Evolutionary conservation across 2,329 filamentous ascomycete genomes (phyloP), one percentile per base, ranked within the genome.

Genomic region (Stemphylium beticola): DNA sequence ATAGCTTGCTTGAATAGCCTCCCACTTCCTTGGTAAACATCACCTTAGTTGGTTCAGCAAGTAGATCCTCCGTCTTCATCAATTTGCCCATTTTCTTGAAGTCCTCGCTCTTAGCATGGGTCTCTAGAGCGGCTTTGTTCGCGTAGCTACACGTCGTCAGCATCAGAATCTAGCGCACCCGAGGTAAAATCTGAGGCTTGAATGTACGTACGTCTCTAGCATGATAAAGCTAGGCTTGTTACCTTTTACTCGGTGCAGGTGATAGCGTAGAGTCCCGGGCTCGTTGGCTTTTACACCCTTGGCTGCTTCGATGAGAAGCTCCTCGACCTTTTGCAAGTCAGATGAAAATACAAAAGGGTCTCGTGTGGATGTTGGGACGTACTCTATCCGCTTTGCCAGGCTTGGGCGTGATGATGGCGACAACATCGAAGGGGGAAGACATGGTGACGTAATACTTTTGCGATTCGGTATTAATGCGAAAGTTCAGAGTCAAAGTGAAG

Each of bases 201-300:
- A 14, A 7, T n/a, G 26, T 14, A 55, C 67, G 33, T 55, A 74
- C 70, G 67, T 74, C 51, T 75, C 73, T 1, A 74, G 54, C 58
- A 75, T 67, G 12, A 74, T 47, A 32, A 74, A 67, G 1, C 56
- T 53, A 0, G 71, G 67, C 15, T 57, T 49, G 38, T 71, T 65
- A 12, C 67, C 66, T 15, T 69, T 65, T 37, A 74, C 66, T 32
- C 65, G 68, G 17, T 71, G 65, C 12, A 75, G 40, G 37, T 72
- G 69, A 45, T 74, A 75, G 7, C 62, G 62, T n/a, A 73, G 58
- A 2, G 67, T 69, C 3, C 68, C 71, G 1, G 72, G 72, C 52
- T 75, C 73, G 2, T 71, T 71, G 3, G 61, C 65, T 41, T 73
- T 64, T 11, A 73, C 72, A 14, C 54, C 45, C 40, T 60, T 52